A percentile compares a stretch with the other conserved stretches of the same genome.
Conservation (phyloP, 192 early-diverging fungal species). For the Funneliformis mosseae region DNA sequence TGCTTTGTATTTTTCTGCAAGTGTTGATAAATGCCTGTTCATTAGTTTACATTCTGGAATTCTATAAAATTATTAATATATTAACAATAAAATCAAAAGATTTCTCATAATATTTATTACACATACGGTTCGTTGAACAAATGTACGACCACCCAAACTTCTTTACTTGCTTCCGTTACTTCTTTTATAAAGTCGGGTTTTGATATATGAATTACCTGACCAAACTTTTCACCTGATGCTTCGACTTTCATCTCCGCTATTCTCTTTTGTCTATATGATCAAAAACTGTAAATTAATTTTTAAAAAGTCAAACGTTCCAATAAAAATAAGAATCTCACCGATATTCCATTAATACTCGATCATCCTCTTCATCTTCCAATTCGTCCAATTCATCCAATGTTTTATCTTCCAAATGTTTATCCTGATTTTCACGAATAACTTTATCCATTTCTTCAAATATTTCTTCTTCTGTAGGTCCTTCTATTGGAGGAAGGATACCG, state of each 20-base stretch:
- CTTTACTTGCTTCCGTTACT: slow-evolving; percentile 88
- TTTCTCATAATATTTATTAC: not conserved
- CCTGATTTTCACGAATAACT: slow-evolving; percentile 58
- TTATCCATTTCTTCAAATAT: slow-evolving; percentile 75
- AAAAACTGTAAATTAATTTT: not conserved
- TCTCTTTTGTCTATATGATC: slow-evolving; percentile 62
- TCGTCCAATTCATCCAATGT: slow-evolving; percentile 86
- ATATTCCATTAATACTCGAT: slow-evolving; percentile 77
- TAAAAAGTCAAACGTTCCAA: slow-evolving; percentile 1
- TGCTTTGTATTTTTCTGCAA: slow-evolving; percentile 76
- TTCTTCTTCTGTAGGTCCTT: slow-evolving; percentile 72
- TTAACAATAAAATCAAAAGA: not conserved
- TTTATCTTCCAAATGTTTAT: slow-evolving; percentile 65
- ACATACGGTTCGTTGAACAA: slow-evolving; percentile 66
- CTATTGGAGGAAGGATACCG: slow-evolving; percentile 86
- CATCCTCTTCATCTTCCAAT: slow-evolving; percentile 92
- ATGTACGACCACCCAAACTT: slow-evolving; percentile 63
- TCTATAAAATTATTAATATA: slow-evolving; percentile 56
- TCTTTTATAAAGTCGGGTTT: slow-evolving; percentile 90
- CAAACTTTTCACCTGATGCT: slow-evolving; percentile 76
- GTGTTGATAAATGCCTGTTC: slow-evolving; percentile 68
- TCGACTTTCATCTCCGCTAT: slow-evolving; percentile 83
- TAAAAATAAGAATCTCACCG: slow-evolving; percentile 44
- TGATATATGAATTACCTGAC: slow-evolving; percentile 82
- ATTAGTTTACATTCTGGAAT: slow-evolving; percentile 87